These are phyloP conservation scores for Cystobasidium ongulense DNA, from an alignment of 768 basidiomycete genomes.

Conservation along the genomic window DNA sequence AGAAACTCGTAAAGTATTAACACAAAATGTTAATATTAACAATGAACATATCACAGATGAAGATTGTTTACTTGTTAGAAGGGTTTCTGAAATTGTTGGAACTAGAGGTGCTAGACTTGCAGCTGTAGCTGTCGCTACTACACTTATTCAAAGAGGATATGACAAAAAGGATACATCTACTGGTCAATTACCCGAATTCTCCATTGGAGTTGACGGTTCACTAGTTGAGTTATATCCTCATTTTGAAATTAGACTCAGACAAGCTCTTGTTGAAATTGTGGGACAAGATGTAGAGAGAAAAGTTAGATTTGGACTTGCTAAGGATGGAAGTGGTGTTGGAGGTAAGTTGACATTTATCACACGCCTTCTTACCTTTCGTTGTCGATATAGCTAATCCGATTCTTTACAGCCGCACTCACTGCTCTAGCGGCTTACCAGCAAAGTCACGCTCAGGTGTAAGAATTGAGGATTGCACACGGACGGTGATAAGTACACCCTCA, in stretches of 20 bases:
- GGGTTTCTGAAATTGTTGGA: constrained; percentile 69
- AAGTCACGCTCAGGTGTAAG: constrained; percentile 22
- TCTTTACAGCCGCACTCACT: constrained; percentile 65
- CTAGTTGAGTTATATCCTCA: constrained; percentile 85
- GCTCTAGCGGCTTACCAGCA: constrained; percentile 72
- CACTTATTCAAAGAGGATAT: constrained; percentile 70
- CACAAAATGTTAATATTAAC: constrained; percentile 57
- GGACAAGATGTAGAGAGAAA: constrained; percentile 71
- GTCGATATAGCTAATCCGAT: too few relatives aligned
- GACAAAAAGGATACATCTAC: constrained; percentile 41
- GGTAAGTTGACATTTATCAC: constrained; percentile 59
- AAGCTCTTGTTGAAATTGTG: constrained; percentile 64
- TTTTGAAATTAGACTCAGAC: constrained; percentile 66
- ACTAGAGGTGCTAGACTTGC: constrained; percentile 74
- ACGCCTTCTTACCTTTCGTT: too few relatives aligned
- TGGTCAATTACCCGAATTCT: constrained; percentile 47
- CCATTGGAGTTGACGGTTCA: constrained; percentile 84
- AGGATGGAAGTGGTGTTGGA: constrained; percentile 95
- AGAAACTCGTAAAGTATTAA: constrained; percentile 52
- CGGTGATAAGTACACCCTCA: too few relatives aligned
- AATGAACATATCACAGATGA: constrained; percentile 51
- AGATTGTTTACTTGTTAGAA: constrained; percentile 63
- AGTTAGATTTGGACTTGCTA: constrained; percentile 82
- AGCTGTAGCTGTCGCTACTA: constrained; percentile 75
- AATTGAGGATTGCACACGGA: not conserved